Base-by-base conservation (phyloP, 192 early-diverging fungal species). In the Coemansia sp. region DNA sequence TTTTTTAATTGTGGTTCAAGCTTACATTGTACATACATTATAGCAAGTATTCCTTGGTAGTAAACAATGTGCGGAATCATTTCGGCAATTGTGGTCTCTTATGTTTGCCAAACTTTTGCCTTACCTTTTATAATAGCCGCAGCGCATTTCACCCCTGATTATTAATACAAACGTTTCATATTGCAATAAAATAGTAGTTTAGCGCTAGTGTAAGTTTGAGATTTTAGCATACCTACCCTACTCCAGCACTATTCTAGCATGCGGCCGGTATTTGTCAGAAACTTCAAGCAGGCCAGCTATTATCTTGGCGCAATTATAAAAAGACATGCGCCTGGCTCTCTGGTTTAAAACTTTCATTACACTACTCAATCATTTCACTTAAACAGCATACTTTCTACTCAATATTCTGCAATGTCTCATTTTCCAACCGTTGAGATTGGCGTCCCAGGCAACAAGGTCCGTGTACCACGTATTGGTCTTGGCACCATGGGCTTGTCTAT, bases 401-500 rank as follows among this genome's bases (percentile, higher is more conserved):
- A 3, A 47, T 17, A 47, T 47, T 47, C 44, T 6, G 17, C 17
- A 17, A 47, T 15, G 17, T 47, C 44, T 18, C 17, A 3, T 17
- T n/a, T 21, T 21, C 21, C 12, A 15, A 47, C 44, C 2, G 44
- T 71, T 26, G 62, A 77, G 10, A 28, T 71, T 38, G 74, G 74
- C 53, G 51, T 59, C 31, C 66, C 69, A 3, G 69, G 69, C 3
- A 57, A 71, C 62, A 68, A 71, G 50, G 37, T 57, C 5, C 24
- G 26, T 10, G 60, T 71, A 2, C 69, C 74, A 2, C 74, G 74
- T 37, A 71, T 77, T 56, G 74, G 74, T 0, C 55, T 77, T 15
- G 74, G 69, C 5, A 49, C 61, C 50, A 56, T 68, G 57, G 56
- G 77, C 3, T 66, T 87, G 78, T 70, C 65, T 0, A 67, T 37